Percentiles rank a stretch among this genome's conserved stretches.
Conservation (phyloP, 257 asterid species). For the Orobanche coerulescens region DNA sequence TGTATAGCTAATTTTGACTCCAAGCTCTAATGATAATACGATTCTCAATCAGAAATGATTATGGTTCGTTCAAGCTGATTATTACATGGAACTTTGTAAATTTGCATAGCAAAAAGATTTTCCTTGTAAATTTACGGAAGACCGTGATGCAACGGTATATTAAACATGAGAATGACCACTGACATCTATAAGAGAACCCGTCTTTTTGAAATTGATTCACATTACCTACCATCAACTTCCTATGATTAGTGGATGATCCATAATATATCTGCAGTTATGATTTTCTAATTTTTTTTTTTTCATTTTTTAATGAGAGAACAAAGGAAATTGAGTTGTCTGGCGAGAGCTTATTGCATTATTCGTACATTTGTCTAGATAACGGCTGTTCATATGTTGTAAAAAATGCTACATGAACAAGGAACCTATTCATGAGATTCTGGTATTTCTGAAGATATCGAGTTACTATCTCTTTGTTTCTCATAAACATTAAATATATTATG, state of each 20-base stretch:
- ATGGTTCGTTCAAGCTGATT: background rate
- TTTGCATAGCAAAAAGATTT: background rate
- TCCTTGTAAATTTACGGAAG: background rate
- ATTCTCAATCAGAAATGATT: background rate
- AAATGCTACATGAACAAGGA: background rate
- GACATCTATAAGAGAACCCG: background rate
- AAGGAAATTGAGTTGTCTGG: background rate
- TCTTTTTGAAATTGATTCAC: background rate
- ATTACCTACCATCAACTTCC: background rate
- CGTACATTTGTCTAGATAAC: background rate
- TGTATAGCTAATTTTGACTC: background rate
- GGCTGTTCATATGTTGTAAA: background rate
- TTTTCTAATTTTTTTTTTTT: background rate
- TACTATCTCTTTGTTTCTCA: background rate
- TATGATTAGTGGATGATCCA: background rate
- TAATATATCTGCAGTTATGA: background rate
- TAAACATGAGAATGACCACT: background rate
- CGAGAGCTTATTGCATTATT: background rate
- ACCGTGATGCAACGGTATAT: background rate
- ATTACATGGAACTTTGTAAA: background rate
- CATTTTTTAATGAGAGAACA: background rate
- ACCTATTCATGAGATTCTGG: background rate
- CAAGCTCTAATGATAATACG: background rate
- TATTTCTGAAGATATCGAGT: background rate
- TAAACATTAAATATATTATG: slow-evolving; percentile 11